These are phyloP conservation scores for Phellopilus nigrolimitatus DNA, from an alignment of 1,284 basidiomycete genomes.

Conservation along the genomic window DNA sequence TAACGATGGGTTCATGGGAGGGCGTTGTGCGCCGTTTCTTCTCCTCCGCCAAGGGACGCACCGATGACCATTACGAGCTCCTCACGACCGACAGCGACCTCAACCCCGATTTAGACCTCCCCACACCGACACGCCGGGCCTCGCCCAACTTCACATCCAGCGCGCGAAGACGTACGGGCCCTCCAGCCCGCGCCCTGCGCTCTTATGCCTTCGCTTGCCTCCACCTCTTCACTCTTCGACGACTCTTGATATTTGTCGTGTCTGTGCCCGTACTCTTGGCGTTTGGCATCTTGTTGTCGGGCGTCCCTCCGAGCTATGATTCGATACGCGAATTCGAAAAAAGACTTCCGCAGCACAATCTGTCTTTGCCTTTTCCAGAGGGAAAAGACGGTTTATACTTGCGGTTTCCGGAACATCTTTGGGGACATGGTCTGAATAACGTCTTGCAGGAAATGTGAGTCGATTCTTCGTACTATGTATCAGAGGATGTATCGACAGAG, in stretches of 20 bases:
- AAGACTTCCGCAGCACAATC: conserved; percentile 22
- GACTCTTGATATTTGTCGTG: conserved; percentile 25
- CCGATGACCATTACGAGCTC: too few species aligned
- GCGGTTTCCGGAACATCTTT: conserved; percentile 19
- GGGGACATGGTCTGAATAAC: conserved; percentile 26
- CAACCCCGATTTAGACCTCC: too few species aligned
- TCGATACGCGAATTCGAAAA: conserved; percentile 29
- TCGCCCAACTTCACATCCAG: conserved; percentile 5
- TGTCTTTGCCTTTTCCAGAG: conserved; percentile 21
- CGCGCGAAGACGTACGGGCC: neutral
- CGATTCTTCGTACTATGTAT: too few species aligned
- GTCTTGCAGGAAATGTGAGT: conserved; percentile 39
- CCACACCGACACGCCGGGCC: conserved; percentile 6
- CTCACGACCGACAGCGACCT: too few species aligned
- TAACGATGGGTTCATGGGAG: too few species aligned
- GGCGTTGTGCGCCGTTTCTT: too few species aligned
- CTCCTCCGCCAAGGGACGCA: too few species aligned
- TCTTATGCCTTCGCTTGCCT: conserved; percentile 13
- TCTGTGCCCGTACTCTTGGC: conserved; percentile 28
- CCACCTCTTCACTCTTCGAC: conserved; percentile 26
- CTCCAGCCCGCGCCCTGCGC: conserved; percentile 10
- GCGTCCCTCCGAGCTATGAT: conserved; percentile 36
- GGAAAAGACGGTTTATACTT: conserved; percentile 21
- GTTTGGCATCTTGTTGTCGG: conserved; percentile 34
- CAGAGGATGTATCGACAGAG: too few species aligned